These are phyloP conservation scores for Colletotrichum sidae DNA, from an alignment of 2,329 filamentous ascomycete genomes.

Conservation along the genomic window DNA sequence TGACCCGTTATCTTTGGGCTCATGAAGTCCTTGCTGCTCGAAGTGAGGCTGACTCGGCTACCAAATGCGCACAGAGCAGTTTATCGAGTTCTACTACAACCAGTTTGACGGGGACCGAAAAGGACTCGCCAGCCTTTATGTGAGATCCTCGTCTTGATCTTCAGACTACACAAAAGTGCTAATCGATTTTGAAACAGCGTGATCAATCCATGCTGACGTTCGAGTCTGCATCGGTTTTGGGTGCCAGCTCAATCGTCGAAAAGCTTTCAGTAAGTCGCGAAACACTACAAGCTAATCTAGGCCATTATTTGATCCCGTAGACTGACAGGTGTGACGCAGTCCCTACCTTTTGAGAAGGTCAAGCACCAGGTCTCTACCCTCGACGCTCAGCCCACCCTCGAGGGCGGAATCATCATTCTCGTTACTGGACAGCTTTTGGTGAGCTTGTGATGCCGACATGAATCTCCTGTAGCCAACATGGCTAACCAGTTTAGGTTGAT, in stretches of 20 bases:
- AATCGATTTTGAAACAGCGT: conserved; percentile 62
- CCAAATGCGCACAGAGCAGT: conserved; percentile 72
- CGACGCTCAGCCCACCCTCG: conserved; percentile 83
- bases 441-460: conserved; percentile 47
- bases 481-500: conserved; percentile 73
- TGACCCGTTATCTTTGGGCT: background rate
- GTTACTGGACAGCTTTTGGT: conserved; percentile 90
- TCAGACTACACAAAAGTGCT: background rate
- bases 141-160: conserved; percentile 58
- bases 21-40: background rate
- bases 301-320: background rate
- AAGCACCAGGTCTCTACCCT: conserved; percentile 81
- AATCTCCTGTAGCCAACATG: background rate
- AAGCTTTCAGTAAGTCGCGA: conserved; percentile 78
- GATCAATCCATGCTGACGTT: conserved; percentile 94
- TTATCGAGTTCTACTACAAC: conserved; percentile 91
- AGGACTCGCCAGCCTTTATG: conserved; percentile 79
- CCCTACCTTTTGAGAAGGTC: conserved; percentile 84
- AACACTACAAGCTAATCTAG: background rate
- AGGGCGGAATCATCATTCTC: conserved; percentile 82
- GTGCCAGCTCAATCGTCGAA: conserved; percentile 75
- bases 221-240: conserved; percentile 76
- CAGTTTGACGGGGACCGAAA: conserved; percentile 82
- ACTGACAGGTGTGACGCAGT: conserved; percentile 38
- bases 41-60: conserved; percentile 11